phyloP scores from a whole-genome alignment of 2,329 filamentous ascomycete species.

The Pseudogymnoascus sp. region DNA sequence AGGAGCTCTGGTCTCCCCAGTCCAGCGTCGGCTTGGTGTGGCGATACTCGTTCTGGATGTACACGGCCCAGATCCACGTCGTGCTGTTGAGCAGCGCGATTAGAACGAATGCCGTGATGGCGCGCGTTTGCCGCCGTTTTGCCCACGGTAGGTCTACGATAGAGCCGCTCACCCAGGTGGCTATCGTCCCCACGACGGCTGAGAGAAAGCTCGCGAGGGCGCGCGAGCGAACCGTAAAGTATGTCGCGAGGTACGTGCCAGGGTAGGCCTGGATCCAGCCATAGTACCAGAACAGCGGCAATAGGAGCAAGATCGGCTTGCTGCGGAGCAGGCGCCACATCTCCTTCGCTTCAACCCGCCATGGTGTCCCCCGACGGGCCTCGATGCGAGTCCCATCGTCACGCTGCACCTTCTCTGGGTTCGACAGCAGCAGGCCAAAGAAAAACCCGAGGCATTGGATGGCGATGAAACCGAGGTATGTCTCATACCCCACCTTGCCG shows the following conservation, averaged over 20 bases:
- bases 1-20: slow-evolving; percentile 33
- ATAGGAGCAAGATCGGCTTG: slow-evolving; percentile 30
- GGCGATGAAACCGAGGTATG: slow-evolving; percentile 38
- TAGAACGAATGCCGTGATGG: slow-evolving; percentile 32
- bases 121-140: slow-evolving; percentile 32
- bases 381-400: slow-evolving; percentile 33
- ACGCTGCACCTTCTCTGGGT: slow-evolving; percentile 36
- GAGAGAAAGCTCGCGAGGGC: slow-evolving; percentile 29
- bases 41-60: slow-evolving; percentile 39
- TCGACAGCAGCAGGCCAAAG: slow-evolving; percentile 35
- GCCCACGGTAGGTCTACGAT: slow-evolving; percentile 33
- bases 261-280: slow-evolving; percentile 34
- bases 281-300: slow-evolving; percentile 30
- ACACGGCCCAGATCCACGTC: slow-evolving; percentile 40
- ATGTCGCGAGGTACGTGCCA: slow-evolving; percentile 34
- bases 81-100: slow-evolving; percentile 35
- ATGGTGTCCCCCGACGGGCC: slow-evolving; percentile 23
- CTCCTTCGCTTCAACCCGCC: slow-evolving; percentile 26
- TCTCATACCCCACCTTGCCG: slow-evolving; percentile 32
- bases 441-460: slow-evolving; percentile 39
- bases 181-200: slow-evolving; percentile 14
- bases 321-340: slow-evolving; percentile 31
- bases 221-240: slow-evolving; percentile 35
- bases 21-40: slow-evolving; percentile 35
- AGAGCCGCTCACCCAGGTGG: slow-evolving; percentile 30